These are phyloP conservation scores for Saksenaea vasiformis DNA, from an alignment of 371 early-diverging fungal genomes.

Conservation along the genomic window DNA sequence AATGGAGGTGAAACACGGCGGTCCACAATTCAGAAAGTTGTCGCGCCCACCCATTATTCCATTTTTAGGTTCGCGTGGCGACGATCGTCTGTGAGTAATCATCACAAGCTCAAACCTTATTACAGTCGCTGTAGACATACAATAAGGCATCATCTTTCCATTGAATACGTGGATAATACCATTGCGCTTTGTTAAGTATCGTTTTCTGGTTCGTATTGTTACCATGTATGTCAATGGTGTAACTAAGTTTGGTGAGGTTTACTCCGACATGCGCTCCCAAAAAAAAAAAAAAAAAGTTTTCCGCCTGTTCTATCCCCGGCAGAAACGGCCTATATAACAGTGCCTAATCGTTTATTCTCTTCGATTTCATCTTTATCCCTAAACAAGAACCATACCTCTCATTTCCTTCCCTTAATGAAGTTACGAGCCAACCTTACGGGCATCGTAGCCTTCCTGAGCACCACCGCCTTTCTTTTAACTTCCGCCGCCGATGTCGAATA, in stretches of 20 bases:
- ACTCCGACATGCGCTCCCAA: neutral
- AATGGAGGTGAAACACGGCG: neutral
- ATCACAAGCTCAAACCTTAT: neutral
- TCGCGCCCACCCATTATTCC: neutral
- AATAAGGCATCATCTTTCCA: neutral
- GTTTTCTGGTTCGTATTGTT: neutral
- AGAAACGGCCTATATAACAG: neutral
- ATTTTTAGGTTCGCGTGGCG: slow-evolving; percentile 4
- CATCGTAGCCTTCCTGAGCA: neutral
- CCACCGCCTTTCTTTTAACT: neutral
- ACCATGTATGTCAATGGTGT: neutral
- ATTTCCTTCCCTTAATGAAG: neutral
- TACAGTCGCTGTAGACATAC: neutral
- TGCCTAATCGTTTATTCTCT: neutral
- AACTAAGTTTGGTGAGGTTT: neutral
- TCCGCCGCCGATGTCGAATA: slow-evolving; percentile 10
- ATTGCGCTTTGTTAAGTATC: neutral
- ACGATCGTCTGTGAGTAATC: neutral
- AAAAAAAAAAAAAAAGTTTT: neutral
- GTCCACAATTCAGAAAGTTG: neutral
- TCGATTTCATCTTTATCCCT: neutral
- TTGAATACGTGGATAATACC: neutral
- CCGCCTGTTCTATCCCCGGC: slow-evolving; percentile 3
- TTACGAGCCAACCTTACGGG: neutral
- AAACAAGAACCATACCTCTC: neutral